phyloP scores from a whole-genome alignment of 306 rosid species.

The Vigna trinervia region DNA sequence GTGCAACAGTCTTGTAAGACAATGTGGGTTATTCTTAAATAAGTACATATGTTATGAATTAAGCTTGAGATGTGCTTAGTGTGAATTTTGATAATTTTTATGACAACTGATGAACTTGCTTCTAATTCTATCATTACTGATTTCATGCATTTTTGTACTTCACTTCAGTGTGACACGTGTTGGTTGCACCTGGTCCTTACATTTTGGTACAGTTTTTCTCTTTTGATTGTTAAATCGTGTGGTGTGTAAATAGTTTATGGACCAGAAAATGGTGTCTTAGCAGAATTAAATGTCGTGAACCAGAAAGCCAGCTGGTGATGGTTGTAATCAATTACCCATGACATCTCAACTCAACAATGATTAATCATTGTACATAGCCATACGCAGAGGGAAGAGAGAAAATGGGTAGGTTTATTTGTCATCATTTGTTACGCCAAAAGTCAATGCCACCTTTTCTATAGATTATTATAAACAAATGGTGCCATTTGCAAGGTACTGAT shows the following conservation, averaged over 20 bases:
- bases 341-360: conserved; percentile 25
- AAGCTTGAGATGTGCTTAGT: neutral
- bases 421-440: conserved; percentile 31
- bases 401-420: conserved; percentile 37
- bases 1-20: neutral
- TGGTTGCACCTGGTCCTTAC: neutral
- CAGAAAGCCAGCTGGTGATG: conserved; percentile 17
- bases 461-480: neutral
- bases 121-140: neutral
- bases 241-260: neutral
- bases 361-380: conserved; percentile 21
- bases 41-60: neutral
- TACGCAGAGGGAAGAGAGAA: neutral
- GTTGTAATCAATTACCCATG: conserved; percentile 13
- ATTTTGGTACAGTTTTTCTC: neutral
- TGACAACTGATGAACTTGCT: neutral
- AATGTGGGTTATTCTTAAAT: neutral
- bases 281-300: conserved; percentile 13
- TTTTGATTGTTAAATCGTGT: neutral
- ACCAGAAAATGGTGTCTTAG: neutral
- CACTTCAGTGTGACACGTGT: neutral
- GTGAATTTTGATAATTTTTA: neutral
- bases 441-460: conserved; percentile 36
- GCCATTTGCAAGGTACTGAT: neutral
- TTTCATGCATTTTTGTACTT: neutral